Conservation (phyloP, 768 basidiomycete species). For the Boletus bicolor region DNA sequence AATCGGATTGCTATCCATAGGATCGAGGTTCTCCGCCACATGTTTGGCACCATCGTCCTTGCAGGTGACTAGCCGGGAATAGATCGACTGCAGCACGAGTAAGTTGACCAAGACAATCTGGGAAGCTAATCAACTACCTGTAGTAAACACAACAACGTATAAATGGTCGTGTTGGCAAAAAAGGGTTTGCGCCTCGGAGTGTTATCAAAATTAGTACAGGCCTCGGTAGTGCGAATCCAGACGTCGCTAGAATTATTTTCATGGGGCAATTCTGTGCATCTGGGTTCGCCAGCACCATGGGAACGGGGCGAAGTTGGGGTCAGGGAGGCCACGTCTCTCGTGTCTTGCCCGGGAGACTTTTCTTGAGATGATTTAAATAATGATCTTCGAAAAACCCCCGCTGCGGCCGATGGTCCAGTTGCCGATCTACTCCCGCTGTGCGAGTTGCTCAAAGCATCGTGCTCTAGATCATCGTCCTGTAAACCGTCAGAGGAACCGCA, state of each 20-base stretch:
- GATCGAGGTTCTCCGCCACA: conserved; percentile 62
- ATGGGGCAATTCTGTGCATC: not conserved
- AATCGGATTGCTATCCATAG: conserved; percentile 72
- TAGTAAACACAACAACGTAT: conserved; percentile 81
- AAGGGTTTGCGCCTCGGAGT: conserved; percentile 53
- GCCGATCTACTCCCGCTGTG: conserved; percentile 43
- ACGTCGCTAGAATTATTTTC: conserved; percentile 39
- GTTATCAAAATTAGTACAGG: conserved; percentile 27
- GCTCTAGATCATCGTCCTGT: conserved; percentile 35
- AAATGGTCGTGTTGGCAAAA: conserved; percentile 91
- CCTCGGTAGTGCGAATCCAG: conserved; percentile 51
- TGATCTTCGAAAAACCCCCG: conserved; percentile 75
- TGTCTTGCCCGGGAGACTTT: conserved; percentile 37
- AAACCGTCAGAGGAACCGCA: conserved; percentile 54
- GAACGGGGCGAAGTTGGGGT: conserved; percentile 13
- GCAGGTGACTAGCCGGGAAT: conserved; percentile 82
- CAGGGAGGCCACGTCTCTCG: conserved; percentile 31
- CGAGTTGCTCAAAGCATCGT: conserved; percentile 20
- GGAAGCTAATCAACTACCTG: conserved; percentile 51
- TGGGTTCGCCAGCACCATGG: conserved; percentile 1
- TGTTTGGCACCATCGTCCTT: conserved; percentile 75
- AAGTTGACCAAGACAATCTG: conserved; percentile 3
- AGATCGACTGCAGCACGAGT: conserved; percentile 62
- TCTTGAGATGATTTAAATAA: conserved; percentile 75
- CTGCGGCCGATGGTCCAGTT: conserved; percentile 48